Percentiles rank a stretch among this genome's conserved stretches.
Evolutionary conservation across 2,329 filamentous ascomycete species (phyloP).

Genomic region (Venturia carpophila): DNA sequence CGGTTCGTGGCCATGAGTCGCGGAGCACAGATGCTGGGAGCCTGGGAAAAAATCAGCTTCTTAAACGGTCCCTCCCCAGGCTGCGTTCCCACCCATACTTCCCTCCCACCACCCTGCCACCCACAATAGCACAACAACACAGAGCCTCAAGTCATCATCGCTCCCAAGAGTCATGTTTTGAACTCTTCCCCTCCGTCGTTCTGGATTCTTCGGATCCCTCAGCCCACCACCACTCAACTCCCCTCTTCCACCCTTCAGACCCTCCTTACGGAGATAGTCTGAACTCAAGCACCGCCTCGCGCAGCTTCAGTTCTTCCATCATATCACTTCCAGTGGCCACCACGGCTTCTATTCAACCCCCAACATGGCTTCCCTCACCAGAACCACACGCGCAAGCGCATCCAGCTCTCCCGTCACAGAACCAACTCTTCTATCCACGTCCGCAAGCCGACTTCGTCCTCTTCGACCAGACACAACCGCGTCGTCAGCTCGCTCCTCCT

Average conservation of each 20-base stretch:
- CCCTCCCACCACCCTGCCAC: background rate
- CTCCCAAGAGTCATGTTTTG: constrained; percentile 3
- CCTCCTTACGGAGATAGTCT: constrained; percentile 42
- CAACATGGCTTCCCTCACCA: constrained; percentile 72
- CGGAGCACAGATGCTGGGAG: background rate
- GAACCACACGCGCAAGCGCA: constrained; percentile 44
- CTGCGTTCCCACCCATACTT: too few species aligned
- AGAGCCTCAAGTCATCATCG: background rate
- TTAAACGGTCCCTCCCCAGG: background rate
- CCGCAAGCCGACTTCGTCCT: constrained; percentile 70
- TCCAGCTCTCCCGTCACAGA: constrained; percentile 31
- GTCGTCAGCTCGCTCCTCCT: constrained; percentile 47
- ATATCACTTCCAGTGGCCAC: constrained; percentile 67
- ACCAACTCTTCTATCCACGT: constrained; percentile 30
- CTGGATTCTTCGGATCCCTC: constrained; percentile 10
- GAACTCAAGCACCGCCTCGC: constrained; percentile 57
- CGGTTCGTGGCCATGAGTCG: background rate
- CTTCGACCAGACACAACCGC: constrained; percentile 48
- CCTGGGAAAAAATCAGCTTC: background rate
- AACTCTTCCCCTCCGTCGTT: constrained; percentile 10
- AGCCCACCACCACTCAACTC: background rate
- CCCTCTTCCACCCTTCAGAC: constrained; percentile 28
- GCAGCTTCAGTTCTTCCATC: constrained; percentile 50
- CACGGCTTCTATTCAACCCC: constrained; percentile 62
- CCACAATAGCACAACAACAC: background rate